Base-by-base conservation (phyloP, 257 asterid species). In the Lycium ferocissimum region DNA sequence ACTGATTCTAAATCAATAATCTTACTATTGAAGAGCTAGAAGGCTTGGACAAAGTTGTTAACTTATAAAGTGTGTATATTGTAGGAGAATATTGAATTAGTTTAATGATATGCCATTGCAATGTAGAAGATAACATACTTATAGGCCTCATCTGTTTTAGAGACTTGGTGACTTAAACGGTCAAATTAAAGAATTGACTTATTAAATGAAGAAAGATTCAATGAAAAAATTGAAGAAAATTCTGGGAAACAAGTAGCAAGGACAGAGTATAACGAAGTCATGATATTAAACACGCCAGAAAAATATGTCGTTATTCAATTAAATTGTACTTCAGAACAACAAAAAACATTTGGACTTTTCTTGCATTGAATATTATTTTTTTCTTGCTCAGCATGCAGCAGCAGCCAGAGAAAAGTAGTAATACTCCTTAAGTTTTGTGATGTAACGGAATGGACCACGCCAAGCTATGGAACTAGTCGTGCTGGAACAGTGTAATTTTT, bases 51-150 rank as follows among this genome's bases (percentile, higher is more conserved):
- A 61, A 61, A 7, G 9, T 20, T 61, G 67, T 18, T 58, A 20
- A 17, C n/a, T 20, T 61, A n/a, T n/a, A n/a, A n/a, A n/a, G n/a
- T n/a, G n/a, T n/a, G n/a, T n/a, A 45, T 22, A 76, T 6, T 73
- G 49, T 76, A 2, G 45, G 63, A 76, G 81, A 76, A 49, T 75
- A 13, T 51, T 76, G 82, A 76, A 13, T 14, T 76, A 7, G 47
- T 6, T 51, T 76, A 22, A 51, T 51, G 63, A 13, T 51, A 26
- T 7, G 5, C 22, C n/a, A 14, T 70, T 38, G 53, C 14, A 38
- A 17, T 38, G 76, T 38, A 15, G 4, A 38, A 70, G 53, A 51
- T 4, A 17, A 17, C 26, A 15, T 70, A 70, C 38, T 70, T 70
- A 70, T 70, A 70, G 78, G 11, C 51, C 26, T 70, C 5, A n/a